Conservation (phyloP, 352 stramenopile species). For the Phytophthora rubi region DNA sequence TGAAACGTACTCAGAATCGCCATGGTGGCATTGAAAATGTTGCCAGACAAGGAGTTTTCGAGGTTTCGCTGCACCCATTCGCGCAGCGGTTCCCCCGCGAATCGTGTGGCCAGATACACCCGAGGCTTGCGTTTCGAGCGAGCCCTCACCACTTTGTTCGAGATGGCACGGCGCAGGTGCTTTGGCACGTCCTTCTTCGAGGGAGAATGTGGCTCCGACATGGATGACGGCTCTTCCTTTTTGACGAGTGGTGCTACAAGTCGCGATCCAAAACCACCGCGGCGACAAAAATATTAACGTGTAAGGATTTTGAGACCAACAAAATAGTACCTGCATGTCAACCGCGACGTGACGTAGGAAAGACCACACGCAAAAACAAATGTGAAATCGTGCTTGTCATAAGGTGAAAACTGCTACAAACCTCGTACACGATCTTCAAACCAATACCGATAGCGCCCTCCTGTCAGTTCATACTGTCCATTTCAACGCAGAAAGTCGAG, state of each 20-base stretch:
- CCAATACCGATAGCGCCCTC: not conserved
- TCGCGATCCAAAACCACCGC: not conserved
- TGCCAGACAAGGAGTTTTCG: slow-evolving; percentile 64
- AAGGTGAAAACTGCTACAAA: not conserved
- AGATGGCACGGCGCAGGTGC: slow-evolving; percentile 41
- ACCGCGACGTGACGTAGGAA: too few species aligned
- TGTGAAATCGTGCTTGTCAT: not conserved
- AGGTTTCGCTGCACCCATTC: slow-evolving; percentile 82
- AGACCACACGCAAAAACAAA: not conserved
- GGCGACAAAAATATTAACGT: not conserved
- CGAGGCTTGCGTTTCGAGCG: slow-evolving; percentile 36
- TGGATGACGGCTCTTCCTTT: not conserved
- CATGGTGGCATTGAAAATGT: slow-evolving; percentile 46
- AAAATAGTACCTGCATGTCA: too few species aligned
- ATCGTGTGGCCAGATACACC: slow-evolving; percentile 42
- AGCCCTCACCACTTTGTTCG: slow-evolving; percentile 20
- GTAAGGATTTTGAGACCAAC: not conserved
- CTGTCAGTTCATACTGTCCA: not conserved
- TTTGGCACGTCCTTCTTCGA: slow-evolving; percentile 44
- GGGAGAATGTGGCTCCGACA: slow-evolving; percentile 19
- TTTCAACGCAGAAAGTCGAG: not conserved
- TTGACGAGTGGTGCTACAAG: not conserved
- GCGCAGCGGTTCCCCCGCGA: slow-evolving; percentile 55
- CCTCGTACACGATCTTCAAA: not conserved
- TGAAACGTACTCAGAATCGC: slow-evolving; percentile 67